Evolutionary conservation across 768 basidiomycete genomes (phyloP), one percentile per base, ranked within the genome.

Genomic region (Leccinum incarnatum): DNA sequence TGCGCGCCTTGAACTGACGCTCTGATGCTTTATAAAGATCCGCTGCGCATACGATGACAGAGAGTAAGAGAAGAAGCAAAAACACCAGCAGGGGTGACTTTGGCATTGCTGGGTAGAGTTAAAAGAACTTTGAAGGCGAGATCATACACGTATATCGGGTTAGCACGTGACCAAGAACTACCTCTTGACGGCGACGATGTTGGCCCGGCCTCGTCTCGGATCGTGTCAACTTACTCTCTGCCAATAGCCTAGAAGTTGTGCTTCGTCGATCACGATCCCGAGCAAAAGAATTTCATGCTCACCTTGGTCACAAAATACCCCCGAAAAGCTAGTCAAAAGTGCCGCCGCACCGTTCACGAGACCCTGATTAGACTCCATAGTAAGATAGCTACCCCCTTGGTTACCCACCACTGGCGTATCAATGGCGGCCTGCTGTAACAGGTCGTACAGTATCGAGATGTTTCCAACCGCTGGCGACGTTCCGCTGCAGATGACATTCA

Each of bases 21-120:
- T 92, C 93, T 60, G 96, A 78, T 58, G 84, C 69, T 74, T 92
- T 91, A 74, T 96, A 97, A 50, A 88, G 79, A 75, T 94, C 91
- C 4, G 83, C 81, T 25, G 88, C 92, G 27, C 68, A 67, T 49
- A 65, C 74, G 1, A 67, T 1, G 42, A 62, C 57, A 4, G 73
- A 72, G 36, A 79, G 67, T 51, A 71, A 56, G 15, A 72, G 59
- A 48, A 75, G 58, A 27, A 79, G 61, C 5, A 78, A 29, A 15
- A 68, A 42, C 65, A 60, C 32, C 74, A 62, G 19, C 15, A 65
- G 34, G 74, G 68, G 57, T 68, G 60, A 42, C 23, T 68, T 53
- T 42, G 59, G 63, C 74, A 75, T 74, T 53, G 54, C 29, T 57
- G 50, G 17, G 27, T 27, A 47, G 19, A 49, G 51, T 58, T 15